Evolutionary conservation across 2,329 filamentous ascomycete genomes (phyloP), one percentile per base, ranked within the genome.

Genomic region (Fusarium caatingaense): DNA sequence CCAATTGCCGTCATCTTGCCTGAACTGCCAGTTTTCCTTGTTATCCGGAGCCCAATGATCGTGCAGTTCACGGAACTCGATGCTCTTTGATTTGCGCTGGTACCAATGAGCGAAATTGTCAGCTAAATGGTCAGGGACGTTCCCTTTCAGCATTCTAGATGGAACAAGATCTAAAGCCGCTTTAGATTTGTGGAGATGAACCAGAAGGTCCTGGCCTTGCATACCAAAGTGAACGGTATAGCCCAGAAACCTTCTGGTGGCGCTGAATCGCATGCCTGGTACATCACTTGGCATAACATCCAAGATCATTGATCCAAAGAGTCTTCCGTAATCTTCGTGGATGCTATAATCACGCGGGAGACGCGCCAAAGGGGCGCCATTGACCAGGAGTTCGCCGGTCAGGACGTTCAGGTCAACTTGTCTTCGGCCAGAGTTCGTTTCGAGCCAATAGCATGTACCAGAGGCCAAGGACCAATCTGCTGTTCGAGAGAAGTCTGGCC

Each of bases 41-140:
- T 18, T 5, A 2, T 60, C 66, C 1, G 66, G 15, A 2, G 5
- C 42, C 81, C 80, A 83, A 1, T 76, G 74, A 1, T 64, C 50
- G 0, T 37, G 13, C 0, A 68, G 20, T 0, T 75, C 63, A 4
- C 80, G 74, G 15, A 84, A 80, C 28, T 82, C 77, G 7, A 84
- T 42, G 0, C 27, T 51, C 0, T 55, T 70, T 1, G 68, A 45
- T 2, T 75, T 6, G 23, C 83, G 68, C 46, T 84, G 80, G 1
- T 21, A n/a, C 86, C 86, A 88, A 58, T 88, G 85, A 0, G 79
- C 76, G 55, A 78, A 82, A 0, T 80, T 66, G 2, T 81, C 46
- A 3, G 83, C 67, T 9, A 87, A 82, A 1, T 66, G 47, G 0
- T 61, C 11, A 1, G 84, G 84, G 0, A 85, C 57, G 0, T 54